Evolutionary conservation across 2,329 filamentous ascomycete species (phyloP).

Genomic region (Xylaria sp.): DNA sequence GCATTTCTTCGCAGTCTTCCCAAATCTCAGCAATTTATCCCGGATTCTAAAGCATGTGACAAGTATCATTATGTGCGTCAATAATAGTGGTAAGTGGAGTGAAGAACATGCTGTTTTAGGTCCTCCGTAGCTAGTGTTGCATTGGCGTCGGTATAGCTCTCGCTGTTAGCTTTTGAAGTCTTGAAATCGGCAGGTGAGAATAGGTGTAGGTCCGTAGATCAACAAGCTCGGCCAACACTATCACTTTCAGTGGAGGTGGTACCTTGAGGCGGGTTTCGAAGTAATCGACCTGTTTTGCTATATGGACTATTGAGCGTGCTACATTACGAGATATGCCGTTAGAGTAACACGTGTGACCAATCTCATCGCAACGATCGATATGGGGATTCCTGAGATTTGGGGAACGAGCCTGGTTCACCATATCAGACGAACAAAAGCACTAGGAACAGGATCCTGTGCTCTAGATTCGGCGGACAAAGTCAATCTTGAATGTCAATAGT

Average conservation of each 20-base stretch:
- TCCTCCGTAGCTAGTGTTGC: neutral
- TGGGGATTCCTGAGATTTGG: neutral
- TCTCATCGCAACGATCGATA: neutral
- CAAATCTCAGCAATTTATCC: constrained; percentile 3
- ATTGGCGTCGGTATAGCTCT: neutral
- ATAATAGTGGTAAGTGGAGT: constrained; percentile 14
- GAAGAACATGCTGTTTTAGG: neutral
- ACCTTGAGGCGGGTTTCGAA: neutral
- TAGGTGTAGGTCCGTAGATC: constrained; percentile 1
- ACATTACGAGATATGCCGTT: constrained; percentile 2
- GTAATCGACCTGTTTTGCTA: constrained; percentile 17
- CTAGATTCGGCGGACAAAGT: too few relatives aligned
- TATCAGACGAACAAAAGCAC: neutral
- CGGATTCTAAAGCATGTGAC: neutral
- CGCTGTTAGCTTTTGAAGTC: neutral
- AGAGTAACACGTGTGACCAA: constrained; percentile 3
- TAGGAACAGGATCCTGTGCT: neutral
- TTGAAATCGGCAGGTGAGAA: constrained; percentile 9
- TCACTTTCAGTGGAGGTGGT: neutral
- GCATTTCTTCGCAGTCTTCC: constrained; percentile 1
- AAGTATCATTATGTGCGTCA: neutral
- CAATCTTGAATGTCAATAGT: neutral
- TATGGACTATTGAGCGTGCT: constrained; percentile 30
- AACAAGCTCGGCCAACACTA: constrained; percentile 12
- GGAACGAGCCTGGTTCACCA: neutral